Conservation (phyloP, 495 filamentous ascomycete species). For the Clohesyomyces aquaticus region DNA sequence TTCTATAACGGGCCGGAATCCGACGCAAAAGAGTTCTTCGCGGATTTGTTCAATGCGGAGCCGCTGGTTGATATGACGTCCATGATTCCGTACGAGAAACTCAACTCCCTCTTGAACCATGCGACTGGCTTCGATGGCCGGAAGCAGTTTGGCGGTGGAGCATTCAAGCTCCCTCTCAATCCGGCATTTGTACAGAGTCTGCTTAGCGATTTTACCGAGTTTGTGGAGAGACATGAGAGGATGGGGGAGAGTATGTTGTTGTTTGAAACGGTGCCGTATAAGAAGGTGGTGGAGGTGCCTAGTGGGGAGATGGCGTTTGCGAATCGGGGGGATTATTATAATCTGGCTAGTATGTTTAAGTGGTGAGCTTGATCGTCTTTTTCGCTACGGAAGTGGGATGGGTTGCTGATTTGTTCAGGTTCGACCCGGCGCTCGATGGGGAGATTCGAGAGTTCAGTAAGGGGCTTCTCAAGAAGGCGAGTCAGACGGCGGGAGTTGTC, state of each 20-base stretch:
- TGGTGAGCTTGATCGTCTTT: conserved; percentile 18
- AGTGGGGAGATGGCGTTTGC: conserved; percentile 35
- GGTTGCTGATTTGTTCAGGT: conserved; percentile 10
- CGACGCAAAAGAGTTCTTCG: conserved; percentile 50
- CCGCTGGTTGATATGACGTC: conserved; percentile 37
- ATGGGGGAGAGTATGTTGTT: conserved; percentile 37
- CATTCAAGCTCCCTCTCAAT: conserved; percentile 40
- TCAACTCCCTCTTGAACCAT: conserved; percentile 35
- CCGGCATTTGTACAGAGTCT: conserved; percentile 32
- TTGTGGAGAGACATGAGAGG: conserved; percentile 24
- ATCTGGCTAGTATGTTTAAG: conserved; percentile 34
- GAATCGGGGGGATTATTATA: conserved; percentile 40
- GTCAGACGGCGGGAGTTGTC: conserved; percentile 28
- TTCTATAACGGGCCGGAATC: conserved; percentile 58
- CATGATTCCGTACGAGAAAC: conserved; percentile 35
- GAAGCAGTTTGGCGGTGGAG: conserved; percentile 41
- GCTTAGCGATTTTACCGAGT: conserved; percentile 28
- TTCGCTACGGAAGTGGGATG: too few species aligned
- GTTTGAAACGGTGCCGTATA: conserved; percentile 38
- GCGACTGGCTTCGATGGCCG: conserved; percentile 35
- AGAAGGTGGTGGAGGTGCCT: conserved; percentile 27
- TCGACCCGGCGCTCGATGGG: conserved; percentile 28
- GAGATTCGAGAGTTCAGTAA: conserved; percentile 30
- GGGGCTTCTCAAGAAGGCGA: conserved; percentile 26
- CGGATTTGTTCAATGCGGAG: conserved; percentile 37